A percentile compares a stretch with the other conserved stretches of the same genome.
phyloP scores from a whole-genome alignment of 2,329 filamentous ascomycete species.

The Ophiostoma himal-ulmi region DNA sequence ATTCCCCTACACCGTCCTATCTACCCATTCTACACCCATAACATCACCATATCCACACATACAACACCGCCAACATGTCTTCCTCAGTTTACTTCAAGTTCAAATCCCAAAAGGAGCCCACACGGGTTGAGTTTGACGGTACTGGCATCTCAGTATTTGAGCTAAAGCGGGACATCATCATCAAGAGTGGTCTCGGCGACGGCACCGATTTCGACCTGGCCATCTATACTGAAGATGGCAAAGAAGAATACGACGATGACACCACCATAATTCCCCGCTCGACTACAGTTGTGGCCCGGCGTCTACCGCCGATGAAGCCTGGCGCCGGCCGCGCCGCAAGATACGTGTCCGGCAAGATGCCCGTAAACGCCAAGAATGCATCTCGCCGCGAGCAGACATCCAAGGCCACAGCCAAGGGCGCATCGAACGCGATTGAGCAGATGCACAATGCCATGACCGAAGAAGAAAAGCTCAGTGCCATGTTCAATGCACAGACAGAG shows the following conservation, averaged over 20 bases:
- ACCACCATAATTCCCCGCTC: conserved; percentile 95
- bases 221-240: conserved; percentile 87
- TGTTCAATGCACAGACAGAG: conserved; percentile 83
- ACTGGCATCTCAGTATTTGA: conserved; percentile 98
- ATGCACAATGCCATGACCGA: conserved; percentile 81
- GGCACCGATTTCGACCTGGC: conserved; percentile 94
- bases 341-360: conserved; percentile 96
- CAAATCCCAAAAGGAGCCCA: conserved; percentile 95
- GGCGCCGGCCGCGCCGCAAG: conserved; percentile 87
- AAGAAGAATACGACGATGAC: conserved; percentile 95
- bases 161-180: conserved; percentile 97
- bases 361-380: conserved; percentile 75
- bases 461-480: conserved; percentile 86
- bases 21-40: neutral
- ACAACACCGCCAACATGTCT: conserved; percentile 57
- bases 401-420: conserved; percentile 54
- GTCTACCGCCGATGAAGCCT: conserved; percentile 74
- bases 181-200: conserved; percentile 85
- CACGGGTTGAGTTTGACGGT: conserved; percentile 91
- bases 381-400: conserved; percentile 58
- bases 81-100: conserved; percentile 99
- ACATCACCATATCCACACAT: neutral
- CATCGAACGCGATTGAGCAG: conserved; percentile 53
- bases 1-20: neutral
- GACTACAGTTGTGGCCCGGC: conserved; percentile 83